Conservation (phyloP, 148 eudicot genomes). For the Rheum nobile region DNA sequence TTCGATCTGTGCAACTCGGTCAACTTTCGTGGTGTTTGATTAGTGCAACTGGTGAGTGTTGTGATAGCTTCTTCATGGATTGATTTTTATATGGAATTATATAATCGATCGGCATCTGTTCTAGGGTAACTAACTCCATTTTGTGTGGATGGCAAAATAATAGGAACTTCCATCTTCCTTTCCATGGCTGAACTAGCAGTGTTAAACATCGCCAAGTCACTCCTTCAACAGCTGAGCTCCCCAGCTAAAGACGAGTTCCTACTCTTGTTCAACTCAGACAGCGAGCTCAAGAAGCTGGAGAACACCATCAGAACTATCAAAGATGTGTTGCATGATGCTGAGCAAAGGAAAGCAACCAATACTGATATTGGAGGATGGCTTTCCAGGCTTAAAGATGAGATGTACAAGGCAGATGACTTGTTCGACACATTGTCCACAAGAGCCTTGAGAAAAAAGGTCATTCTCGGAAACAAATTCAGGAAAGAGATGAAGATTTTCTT, state of each 20-base stretch:
- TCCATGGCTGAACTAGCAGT: background rate
- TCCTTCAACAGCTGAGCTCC: background rate
- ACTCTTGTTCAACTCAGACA: no score
- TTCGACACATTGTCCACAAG: background rate
- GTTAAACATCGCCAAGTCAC: background rate
- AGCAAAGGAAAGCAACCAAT: background rate
- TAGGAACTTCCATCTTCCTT: background rate
- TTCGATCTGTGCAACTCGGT: no score
- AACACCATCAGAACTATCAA: no score
- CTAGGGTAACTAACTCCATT: no score
- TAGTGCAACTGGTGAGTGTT: no score
- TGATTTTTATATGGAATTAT: no score
- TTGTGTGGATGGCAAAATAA: no score
- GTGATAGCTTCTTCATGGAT: no score
- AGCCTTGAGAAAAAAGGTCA: background rate
- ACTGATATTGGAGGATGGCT: background rate
- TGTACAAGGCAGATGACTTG: background rate
- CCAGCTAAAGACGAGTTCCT: background rate
- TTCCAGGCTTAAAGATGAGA: background rate
- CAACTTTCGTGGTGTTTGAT: no score
- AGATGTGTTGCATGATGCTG: conserved; percentile 3
- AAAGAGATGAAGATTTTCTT: background rate
- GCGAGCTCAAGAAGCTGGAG: no score
- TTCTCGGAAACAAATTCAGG: background rate
- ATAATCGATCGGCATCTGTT: no score